Evolutionary conservation across 805 yeast genomes (phyloP).

Genomic region (Suhomyces kilbournensis): DNA sequence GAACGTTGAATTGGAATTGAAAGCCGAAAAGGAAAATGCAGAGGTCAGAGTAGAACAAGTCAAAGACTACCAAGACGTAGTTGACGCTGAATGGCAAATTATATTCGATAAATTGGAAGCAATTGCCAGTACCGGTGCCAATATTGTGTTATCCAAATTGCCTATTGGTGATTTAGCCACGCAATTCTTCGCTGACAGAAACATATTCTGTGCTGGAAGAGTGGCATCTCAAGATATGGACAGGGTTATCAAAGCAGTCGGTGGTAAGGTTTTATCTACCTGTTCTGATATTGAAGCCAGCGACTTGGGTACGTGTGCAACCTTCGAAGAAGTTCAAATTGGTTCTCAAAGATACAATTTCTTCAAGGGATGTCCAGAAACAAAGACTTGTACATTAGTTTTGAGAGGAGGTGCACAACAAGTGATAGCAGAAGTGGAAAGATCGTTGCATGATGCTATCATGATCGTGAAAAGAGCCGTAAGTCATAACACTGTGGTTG

Average conservation of each 20-base stretch:
- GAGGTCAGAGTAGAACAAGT: constrained; percentile 96
- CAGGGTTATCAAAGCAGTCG: constrained; percentile 89
- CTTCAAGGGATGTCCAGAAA: constrained; percentile 87
- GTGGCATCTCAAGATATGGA: constrained; percentile 87
- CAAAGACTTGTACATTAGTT: constrained; percentile 89
- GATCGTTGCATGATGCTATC: constrained; percentile 96
- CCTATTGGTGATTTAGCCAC: constrained; percentile 99
- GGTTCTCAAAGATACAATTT: constrained; percentile 95
- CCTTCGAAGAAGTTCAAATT: constrained; percentile 89
- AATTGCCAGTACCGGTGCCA: constrained; percentile 81
- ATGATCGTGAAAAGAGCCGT: constrained; percentile 97
- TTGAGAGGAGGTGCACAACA: constrained; percentile 98
- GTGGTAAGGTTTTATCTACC: constrained; percentile 81
- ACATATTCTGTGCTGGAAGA: constrained; percentile 96
- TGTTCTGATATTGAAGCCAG: constrained; percentile 63
- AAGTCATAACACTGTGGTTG: constrained; percentile 81
- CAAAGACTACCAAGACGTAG: constrained; percentile 89
- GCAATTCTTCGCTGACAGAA: constrained; percentile 94
- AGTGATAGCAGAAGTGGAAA: constrained; percentile 95
- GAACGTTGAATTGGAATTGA: constrained; percentile 91
- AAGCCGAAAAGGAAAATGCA: constrained; percentile 98
- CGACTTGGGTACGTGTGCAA: constrained; percentile 80
- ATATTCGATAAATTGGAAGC: constrained; percentile 83
- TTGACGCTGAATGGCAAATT: constrained; percentile 98
- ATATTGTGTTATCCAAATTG: constrained; percentile 86